These are phyloP conservation scores for Stereum hirsutum DNA, from an alignment of 1,284 basidiomycete species.

Conservation along the genomic window DNA sequence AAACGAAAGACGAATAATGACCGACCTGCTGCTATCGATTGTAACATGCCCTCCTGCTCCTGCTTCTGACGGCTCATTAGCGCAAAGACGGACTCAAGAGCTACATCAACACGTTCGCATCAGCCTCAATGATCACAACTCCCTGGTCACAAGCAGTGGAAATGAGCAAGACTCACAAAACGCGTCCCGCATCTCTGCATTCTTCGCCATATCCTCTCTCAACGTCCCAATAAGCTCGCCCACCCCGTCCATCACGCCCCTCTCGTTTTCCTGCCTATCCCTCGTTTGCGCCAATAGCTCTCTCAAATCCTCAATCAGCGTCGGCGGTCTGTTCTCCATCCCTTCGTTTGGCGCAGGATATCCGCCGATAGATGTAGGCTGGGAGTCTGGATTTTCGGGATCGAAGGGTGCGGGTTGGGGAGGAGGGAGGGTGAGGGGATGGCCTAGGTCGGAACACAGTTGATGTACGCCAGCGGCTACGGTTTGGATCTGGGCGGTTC, in stretches of 20 bases:
- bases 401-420: too few relatives aligned
- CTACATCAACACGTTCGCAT: too few relatives aligned
- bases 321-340: conserved; percentile 1
- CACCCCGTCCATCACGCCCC: conserved; percentile 34
- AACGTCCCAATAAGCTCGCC: conserved; percentile 35
- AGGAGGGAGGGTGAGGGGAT: too few relatives aligned
- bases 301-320: conserved; percentile 31
- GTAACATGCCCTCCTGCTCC: conserved; percentile 62
- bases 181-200: conserved; percentile 24
- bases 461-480: conserved; percentile 53
- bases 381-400: too few relatives aligned
- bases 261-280: conserved; percentile 31
- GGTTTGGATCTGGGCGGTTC: conserved; percentile 58
- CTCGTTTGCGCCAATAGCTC: conserved; percentile 31
- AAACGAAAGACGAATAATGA: conserved; percentile 5
- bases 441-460: conserved; percentile 46
- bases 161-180: conserved; percentile 21
- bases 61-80: conserved; percentile 59
- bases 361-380: too few relatives aligned
- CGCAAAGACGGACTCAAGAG: conserved; percentile 46
- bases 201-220: conserved; percentile 24
- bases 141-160: neutral
- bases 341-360: too few relatives aligned
- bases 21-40: conserved; percentile 54
- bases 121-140: conserved; percentile 8